Evolutionary conservation across 2,329 filamentous ascomycete species (phyloP).

Genomic region (Penicillium sp.): DNA sequence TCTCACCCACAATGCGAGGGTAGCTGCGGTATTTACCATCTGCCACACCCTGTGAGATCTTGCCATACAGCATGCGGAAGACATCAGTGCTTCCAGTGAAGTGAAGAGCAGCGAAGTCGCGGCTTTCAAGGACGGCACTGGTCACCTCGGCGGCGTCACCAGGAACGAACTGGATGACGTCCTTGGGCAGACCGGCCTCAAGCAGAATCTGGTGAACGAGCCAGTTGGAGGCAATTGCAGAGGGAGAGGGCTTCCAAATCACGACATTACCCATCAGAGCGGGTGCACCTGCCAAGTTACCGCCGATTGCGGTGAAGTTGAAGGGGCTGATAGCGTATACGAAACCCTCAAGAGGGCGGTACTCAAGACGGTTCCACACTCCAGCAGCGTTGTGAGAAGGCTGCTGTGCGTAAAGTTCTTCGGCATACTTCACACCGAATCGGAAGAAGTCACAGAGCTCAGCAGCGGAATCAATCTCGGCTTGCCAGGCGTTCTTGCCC

Average conservation of each 20-base stretch:
- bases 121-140: conserved; percentile 70
- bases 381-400: conserved; percentile 78
- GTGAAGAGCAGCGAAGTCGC: conserved; percentile 83
- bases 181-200: conserved; percentile 82
- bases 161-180: conserved; percentile 91
- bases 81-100: conserved; percentile 92
- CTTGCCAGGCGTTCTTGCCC: conserved; percentile 98
- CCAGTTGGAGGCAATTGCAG: conserved; percentile 85
- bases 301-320: conserved; percentile 95
- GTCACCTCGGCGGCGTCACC: conserved; percentile 85
- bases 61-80: conserved; percentile 83
- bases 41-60: conserved; percentile 77
- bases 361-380: conserved; percentile 88
- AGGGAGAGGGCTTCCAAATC: conserved; percentile 93
- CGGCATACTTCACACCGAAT: conserved; percentile 87
- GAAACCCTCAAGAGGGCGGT: conserved; percentile 88
- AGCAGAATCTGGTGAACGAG: conserved; percentile 85
- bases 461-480: conserved; percentile 94
- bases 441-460: conserved; percentile 90
- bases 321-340: conserved; percentile 93
- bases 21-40: conserved; percentile 81
- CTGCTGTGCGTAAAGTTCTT: conserved; percentile 86
- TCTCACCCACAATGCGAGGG: conserved; percentile 85
- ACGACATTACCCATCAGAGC: conserved; percentile 92
- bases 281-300: conserved; percentile 78